A percentile compares a stretch with the other conserved stretches of the same genome.
These are phyloP conservation scores for Nigrospora oryzae DNA, from an alignment of 2,329 filamentous ascomycete genomes.

Conservation along the genomic window DNA sequence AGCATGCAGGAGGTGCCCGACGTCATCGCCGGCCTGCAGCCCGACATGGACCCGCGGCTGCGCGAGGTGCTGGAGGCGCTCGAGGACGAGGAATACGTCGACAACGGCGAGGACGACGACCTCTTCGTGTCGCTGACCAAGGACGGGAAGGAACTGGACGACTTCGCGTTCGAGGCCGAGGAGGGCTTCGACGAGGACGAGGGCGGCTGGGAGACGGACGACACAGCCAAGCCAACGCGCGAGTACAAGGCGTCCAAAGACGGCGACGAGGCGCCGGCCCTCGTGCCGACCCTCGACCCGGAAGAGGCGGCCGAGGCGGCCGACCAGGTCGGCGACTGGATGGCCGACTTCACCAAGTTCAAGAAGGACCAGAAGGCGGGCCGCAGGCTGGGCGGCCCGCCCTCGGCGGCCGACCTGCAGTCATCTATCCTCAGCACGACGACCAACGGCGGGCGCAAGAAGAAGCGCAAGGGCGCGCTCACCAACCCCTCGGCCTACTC, in stretches of 20 bases:
- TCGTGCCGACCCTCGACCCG: constrained; percentile 25
- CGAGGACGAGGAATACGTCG: constrained; percentile 92
- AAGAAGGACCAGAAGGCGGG: constrained; percentile 65
- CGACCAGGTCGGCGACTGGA: constrained; percentile 67
- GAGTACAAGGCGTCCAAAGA: constrained; percentile 35
- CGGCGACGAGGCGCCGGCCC: constrained; percentile 34
- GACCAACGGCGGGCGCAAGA: constrained; percentile 69
- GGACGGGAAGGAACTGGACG: constrained; percentile 65
- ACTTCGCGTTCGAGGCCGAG: constrained; percentile 67
- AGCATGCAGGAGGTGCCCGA: constrained; percentile 91
- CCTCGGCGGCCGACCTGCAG: constrained; percentile 55
- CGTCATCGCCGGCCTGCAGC: constrained; percentile 85
- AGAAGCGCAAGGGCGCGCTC: constrained; percentile 92
- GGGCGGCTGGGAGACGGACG: constrained; percentile 91
- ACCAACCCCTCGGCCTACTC: constrained; percentile 83
- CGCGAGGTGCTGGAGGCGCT: constrained; percentile 87
- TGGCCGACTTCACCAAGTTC: constrained; percentile 89
- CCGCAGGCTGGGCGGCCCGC: constrained; percentile 27
- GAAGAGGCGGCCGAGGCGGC: constrained; percentile 32
- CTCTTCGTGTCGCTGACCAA: constrained; percentile 62
- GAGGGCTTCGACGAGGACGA: constrained; percentile 54
- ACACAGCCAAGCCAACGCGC: constrained; percentile 69
- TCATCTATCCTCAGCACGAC: constrained; percentile 68
- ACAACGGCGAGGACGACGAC: constrained; percentile 61
- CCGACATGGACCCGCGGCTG: constrained; percentile 92